A percentile compares a stretch with the other conserved stretches of the same genome.
Conservation (phyloP, 2,329 filamentous ascomycete genomes). For the Orbilia blumenaviensis region DNA sequence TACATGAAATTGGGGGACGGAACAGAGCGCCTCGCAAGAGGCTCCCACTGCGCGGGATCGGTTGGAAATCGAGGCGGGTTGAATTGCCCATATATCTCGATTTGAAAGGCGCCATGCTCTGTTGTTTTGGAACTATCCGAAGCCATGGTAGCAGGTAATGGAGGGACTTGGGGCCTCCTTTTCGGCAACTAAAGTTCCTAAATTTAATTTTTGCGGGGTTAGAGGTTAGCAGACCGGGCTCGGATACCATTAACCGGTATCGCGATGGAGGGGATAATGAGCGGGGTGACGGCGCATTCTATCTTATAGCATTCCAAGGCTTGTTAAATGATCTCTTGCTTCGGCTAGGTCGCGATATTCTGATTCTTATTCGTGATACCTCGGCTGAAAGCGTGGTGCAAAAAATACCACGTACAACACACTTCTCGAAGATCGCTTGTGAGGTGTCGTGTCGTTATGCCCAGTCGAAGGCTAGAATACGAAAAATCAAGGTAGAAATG, state of each 20-base stretch:
- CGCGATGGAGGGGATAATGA: slow-evolving; percentile 9
- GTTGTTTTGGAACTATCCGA: slow-evolving; percentile 29
- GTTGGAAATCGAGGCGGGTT: slow-evolving; percentile 48
- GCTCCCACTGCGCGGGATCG: slow-evolving; percentile 51
- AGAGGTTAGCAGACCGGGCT: neutral
- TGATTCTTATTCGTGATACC: slow-evolving; percentile 32
- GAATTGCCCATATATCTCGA: slow-evolving; percentile 50
- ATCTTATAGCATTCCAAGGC: slow-evolving; percentile 24
- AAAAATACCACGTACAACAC: slow-evolving; percentile 51
- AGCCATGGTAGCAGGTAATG: slow-evolving; percentile 9
- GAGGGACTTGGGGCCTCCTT: slow-evolving; percentile 3
- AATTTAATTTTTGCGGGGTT: neutral
- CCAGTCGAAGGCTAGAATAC: neutral
- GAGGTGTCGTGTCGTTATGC: neutral
- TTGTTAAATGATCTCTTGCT: slow-evolving; percentile 30
- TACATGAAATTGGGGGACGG: slow-evolving; percentile 48
- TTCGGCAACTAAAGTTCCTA: neutral
- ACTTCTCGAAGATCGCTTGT: neutral
- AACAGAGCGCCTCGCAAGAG: slow-evolving; percentile 43
- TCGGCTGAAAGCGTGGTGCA: slow-evolving; percentile 43
- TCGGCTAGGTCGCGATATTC: slow-evolving; percentile 45
- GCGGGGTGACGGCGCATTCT: slow-evolving; percentile 13
- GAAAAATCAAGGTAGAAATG: neutral
- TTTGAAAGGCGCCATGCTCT: slow-evolving; percentile 45
- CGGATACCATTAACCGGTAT: slow-evolving; percentile 22